Conservation (phyloP, 2,329 filamentous ascomycete species). For the Leptographium lundbergii region DNA sequence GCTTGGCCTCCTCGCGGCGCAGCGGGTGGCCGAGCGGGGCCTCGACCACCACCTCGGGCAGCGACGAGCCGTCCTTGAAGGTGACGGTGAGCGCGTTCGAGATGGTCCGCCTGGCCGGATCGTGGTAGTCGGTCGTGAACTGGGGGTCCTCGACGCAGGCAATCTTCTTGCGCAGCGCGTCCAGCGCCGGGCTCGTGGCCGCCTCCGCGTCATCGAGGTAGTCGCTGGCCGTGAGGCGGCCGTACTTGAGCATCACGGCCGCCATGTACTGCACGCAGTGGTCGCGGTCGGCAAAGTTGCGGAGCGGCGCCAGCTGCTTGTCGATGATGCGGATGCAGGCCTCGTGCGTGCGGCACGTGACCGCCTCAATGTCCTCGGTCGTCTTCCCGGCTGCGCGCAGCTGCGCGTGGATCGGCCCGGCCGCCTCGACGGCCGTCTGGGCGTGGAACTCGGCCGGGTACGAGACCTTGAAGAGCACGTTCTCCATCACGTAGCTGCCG, state of each 20-base stretch:
- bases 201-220: conserved; percentile 90
- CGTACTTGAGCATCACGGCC: conserved; percentile 87
- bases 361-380: conserved; percentile 81
- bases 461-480: conserved; percentile 98
- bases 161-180: conserved; percentile 86
- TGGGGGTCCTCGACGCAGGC: conserved; percentile 90
- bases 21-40: conserved; percentile 87
- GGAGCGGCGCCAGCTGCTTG: conserved; percentile 83
- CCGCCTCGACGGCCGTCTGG: conserved; percentile 92
- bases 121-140: conserved; percentile 92
- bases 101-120: conserved; percentile 87
- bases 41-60: conserved; percentile 86
- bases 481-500: conserved; percentile 99
- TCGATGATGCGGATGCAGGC: conserved; percentile 98
- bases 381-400: conserved; percentile 79
- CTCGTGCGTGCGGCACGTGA: conserved; percentile 94
- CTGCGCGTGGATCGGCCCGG: conserved; percentile 74
- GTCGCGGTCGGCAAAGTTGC: conserved; percentile 98
- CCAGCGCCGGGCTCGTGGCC: conserved; percentile 77
- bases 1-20: conserved; percentile 91
- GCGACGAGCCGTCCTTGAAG: conserved; percentile 82
- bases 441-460: conserved; percentile 83
- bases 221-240: conserved; percentile 84
- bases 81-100: conserved; percentile 93
- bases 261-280: conserved; percentile 99